Percentiles rank a stretch among this genome's conserved stretches.
Conservation (phyloP, 768 basidiomycete genomes). For the Tricholoma matsutake region DNA sequence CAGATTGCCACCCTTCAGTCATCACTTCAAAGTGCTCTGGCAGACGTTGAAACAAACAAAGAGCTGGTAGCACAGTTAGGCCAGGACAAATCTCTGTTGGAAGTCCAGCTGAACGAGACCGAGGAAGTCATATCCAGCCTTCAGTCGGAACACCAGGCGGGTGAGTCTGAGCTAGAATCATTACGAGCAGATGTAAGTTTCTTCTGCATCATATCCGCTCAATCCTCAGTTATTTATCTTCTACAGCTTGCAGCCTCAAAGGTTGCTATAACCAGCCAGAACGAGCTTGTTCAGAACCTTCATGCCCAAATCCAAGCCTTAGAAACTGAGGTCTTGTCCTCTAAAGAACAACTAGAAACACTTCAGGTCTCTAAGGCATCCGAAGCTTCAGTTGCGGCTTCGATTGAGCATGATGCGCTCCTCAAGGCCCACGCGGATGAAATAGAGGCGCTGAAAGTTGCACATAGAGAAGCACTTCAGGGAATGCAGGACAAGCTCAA, state of each 20-base stretch:
- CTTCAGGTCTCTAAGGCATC: conserved; percentile 42
- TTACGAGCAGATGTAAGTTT: conserved; percentile 50
- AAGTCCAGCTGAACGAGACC: conserved; percentile 44
- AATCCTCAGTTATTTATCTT: not conserved
- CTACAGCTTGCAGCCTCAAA: conserved; percentile 53
- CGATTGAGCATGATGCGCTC: conserved; percentile 61
- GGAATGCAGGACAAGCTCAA: conserved; percentile 44
- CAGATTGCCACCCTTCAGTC: conserved; percentile 48
- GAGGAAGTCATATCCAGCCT: conserved; percentile 39
- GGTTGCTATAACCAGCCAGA: conserved; percentile 36
- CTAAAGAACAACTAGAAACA: conserved; percentile 51
- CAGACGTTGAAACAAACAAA: conserved; percentile 48
- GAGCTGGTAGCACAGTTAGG: conserved; percentile 44
- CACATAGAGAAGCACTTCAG: conserved; percentile 47
- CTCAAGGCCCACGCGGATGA: conserved; percentile 52
- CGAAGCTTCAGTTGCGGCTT: conserved; percentile 48
- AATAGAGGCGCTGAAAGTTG: conserved; percentile 44
- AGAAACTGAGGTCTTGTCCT: conserved; percentile 45
- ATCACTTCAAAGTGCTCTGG: conserved; percentile 43
- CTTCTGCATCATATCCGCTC: not conserved
- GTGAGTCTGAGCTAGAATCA: conserved; percentile 35
- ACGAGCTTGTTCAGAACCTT: conserved; percentile 44
- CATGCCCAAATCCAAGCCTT: conserved; percentile 49
- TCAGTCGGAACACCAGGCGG: conserved; percentile 28
- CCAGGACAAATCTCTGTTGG: conserved; percentile 44